phyloP scores from a whole-genome alignment of 1,139 yeast genomes.

The Arxiozyma heterogenica region DNA sequence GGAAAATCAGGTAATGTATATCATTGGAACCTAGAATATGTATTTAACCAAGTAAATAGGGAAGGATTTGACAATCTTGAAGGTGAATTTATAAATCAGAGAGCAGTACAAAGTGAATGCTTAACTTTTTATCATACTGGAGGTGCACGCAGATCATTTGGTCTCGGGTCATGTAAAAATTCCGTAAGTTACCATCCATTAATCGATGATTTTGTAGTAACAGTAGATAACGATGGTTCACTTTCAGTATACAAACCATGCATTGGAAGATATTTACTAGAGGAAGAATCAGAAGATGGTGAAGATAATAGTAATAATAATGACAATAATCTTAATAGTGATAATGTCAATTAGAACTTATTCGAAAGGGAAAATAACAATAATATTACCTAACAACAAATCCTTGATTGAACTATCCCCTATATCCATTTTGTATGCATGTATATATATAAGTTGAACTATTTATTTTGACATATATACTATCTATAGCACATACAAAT shows the following conservation, averaged over 20 bases:
- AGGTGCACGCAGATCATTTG: constrained; percentile 24
- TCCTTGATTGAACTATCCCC: neutral
- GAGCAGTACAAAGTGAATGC: constrained; percentile 18
- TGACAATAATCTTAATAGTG: neutral
- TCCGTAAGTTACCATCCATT: constrained; percentile 24
- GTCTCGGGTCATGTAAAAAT: constrained; percentile 12
- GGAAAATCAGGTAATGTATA: constrained; percentile 28
- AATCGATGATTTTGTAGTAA: constrained; percentile 21
- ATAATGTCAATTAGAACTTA: neutral
- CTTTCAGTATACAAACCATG: constrained; percentile 27
- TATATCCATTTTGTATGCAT: neutral
- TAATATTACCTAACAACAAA: neutral
- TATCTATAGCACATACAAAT: neutral
- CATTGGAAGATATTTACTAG: constrained; percentile 17
- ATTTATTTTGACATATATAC: too few species aligned
- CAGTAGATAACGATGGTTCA: constrained; percentile 26
- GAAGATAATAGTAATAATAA: neutral
- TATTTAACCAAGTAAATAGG: constrained; percentile 13
- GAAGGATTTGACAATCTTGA: constrained; percentile 13
- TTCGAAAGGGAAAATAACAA: neutral
- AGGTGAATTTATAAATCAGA: constrained; percentile 9
- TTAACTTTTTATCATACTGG: constrained; percentile 28
- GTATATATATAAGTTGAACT: neutral
- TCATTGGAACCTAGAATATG: constrained; percentile 26
- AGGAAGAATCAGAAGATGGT: constrained; percentile 6